Evolutionary conservation across 164 flowering plant species (phyloP), one percentile per base, ranked within the genome.

Genomic region (Magnolia kwangsiensis): DNA sequence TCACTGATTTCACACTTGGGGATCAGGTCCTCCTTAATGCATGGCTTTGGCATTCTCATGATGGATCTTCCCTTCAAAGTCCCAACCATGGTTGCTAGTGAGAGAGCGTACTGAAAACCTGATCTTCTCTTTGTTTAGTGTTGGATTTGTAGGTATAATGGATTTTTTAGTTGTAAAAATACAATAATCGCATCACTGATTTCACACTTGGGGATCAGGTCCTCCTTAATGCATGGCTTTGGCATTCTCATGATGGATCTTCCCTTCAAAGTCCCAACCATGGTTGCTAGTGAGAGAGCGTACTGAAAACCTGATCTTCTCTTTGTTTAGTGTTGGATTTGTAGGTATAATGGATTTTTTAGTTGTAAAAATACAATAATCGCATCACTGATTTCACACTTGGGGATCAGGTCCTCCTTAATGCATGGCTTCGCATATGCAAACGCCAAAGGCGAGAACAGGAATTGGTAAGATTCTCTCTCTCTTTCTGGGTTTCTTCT

Each of bases 391-490:
- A 4, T 67, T 27, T 67, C 37, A 50, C 19, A 13, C 61, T 72
- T 78, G 73, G 78, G 63, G 13, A 20, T 21, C 74, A 96, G 99
- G 93, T 89, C 21, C 88, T 96, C 18, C 93, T 96, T 67, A 94
- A 92, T 90, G 92, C 89, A 77, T 94, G 96, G 97, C 98, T 96
- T 80, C 97, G 92, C 63, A 85, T 93, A 45, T 92, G 77, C 85
- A 91, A 82, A 78, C 92, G 90, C 45, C 97, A 89, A 69, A 82
- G 98, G 50, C 90, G 90, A 83, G 96, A 89, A 75, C 97, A 90
- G 63, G 99, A 96, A 82, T 78, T 94, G 97, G 98, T 96, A 79
- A 78, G 82, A 75, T 71, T 68, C 27, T 75, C 2, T 18, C 18
- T 61, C 18, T 24, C 45, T 27, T 18, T 29, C 59, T 65, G 23